phyloP scores from a whole-genome alignment of 75 land plant genomes.

The Larix kaempferi region DNA sequence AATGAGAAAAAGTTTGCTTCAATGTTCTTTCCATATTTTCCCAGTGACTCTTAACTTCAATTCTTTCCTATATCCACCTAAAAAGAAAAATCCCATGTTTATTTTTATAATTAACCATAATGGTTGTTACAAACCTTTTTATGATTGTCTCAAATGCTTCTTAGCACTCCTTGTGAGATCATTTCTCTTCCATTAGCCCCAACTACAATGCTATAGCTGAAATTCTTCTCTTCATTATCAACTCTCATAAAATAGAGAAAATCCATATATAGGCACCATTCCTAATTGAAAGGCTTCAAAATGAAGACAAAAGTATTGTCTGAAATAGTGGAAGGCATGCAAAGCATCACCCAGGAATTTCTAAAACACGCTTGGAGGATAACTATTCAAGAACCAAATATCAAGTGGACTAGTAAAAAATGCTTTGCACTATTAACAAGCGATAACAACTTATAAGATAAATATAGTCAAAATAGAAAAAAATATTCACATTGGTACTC shows the following conservation, averaged over 20 bases:
- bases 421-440: no score
- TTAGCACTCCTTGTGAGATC: slow-evolving; percentile 54
- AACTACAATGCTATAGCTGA: slow-evolving; percentile 53
- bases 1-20: background rate
- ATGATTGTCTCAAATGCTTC: slow-evolving; percentile 62
- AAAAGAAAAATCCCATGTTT: slow-evolving; percentile 62
- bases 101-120: slow-evolving; percentile 62
- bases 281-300: slow-evolving; percentile 59
- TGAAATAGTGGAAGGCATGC: slow-evolving; percentile 88
- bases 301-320: slow-evolving; percentile 81
- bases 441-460: no score
- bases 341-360: background rate
- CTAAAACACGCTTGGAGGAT: no score
- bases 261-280: slow-evolving; percentile 74
- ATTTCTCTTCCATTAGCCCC: slow-evolving; percentile 51
- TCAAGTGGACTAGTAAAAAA: background rate
- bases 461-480: background rate
- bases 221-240: slow-evolving; percentile 44
- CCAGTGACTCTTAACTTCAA: slow-evolving; percentile 57
- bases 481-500: slow-evolving; percentile 7
- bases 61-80: slow-evolving; percentile 57
- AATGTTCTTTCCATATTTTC: slow-evolving; percentile 58
- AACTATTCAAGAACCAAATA: background rate
- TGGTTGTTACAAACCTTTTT: slow-evolving; percentile 55
- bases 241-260: slow-evolving; percentile 66